Evolutionary conservation across 2,329 filamentous ascomycete species (phyloP), one percentile per base, ranked within the genome.

Genomic region (Talaromyces sp.): DNA sequence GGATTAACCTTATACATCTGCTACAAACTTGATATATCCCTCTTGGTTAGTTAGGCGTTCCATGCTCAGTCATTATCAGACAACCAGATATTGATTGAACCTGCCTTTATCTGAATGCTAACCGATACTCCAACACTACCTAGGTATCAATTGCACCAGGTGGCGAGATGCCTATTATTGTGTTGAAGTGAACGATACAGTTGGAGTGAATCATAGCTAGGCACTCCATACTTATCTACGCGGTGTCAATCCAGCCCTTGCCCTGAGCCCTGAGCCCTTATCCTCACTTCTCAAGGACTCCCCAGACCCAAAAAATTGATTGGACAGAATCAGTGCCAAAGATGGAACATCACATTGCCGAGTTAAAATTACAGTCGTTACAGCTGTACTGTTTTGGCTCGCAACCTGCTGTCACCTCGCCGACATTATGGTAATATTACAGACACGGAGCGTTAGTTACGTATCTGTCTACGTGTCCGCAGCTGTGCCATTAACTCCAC

Each of bases 251-350:
- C 37, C 17, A 53, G 31, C 39, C 39, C 40, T 45, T 25, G 21
- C 39, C 39, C 51, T 40, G n/a, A 22, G 40, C 53, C 53, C 53
- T 55, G 28, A 46, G 31, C 53, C 53, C 53, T 48, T 36, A 46
- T 2, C n/a, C 17, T 33, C 25, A 10, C 19, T 41, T n/a, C 11
- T 5, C 13, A 2, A 8, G 5, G 13, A n/a, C 13, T 28, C 28
- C 19, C 11, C 17, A 17, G 1, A 31, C n/a, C n/a, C 13, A 43
- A 15, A 22, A 21, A 7, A 25, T 10, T 8, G 41, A 46, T 46
- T 31, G 25, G 43, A 46, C 43, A 11, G 31, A 25, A 31, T 45
- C 15, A 4, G 3, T 25, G 25, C 28, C 13, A 10, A n/a, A 41
- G 28, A 13, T 9, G 8, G 33, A 35, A 2, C 8, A 35, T 28